Conservation (phyloP, 2,329 filamentous ascomycete genomes). For the Colletotrichum eremochloae region DNA sequence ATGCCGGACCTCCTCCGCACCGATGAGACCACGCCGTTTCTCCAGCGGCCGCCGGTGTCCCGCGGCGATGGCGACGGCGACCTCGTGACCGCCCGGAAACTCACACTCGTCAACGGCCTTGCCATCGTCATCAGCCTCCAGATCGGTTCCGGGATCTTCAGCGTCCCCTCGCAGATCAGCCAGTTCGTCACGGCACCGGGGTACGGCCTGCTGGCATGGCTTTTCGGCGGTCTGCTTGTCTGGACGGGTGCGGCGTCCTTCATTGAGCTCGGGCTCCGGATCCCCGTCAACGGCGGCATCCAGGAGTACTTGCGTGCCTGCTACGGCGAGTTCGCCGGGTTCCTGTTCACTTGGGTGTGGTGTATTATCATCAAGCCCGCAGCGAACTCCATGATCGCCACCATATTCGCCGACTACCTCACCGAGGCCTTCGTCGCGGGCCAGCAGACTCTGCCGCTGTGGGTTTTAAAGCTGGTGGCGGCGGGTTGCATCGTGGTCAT, state of each 20-base stretch:
- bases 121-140: constrained; percentile 61
- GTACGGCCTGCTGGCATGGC: constrained; percentile 57
- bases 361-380: constrained; percentile 59
- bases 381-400: constrained; percentile 59
- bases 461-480: constrained; percentile 54
- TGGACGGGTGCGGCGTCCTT: constrained; percentile 63
- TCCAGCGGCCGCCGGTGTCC: constrained; percentile 27
- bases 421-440: constrained; percentile 49
- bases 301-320: constrained; percentile 58
- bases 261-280: constrained; percentile 60
- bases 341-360: constrained; percentile 60
- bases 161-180: constrained; percentile 57
- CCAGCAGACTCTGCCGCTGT: constrained; percentile 40
- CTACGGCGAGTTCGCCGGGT: constrained; percentile 58
- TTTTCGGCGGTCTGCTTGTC: constrained; percentile 57
- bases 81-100: constrained; percentile 28
- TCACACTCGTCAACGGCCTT: constrained; percentile 51
- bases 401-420: constrained; percentile 59
- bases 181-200: constrained; percentile 58
- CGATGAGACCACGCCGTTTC: constrained; percentile 40
- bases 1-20: constrained; percentile 34
- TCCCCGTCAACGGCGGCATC: constrained; percentile 61
- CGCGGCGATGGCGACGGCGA: constrained; percentile 9
- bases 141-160: constrained; percentile 63
- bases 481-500: constrained; percentile 53